Base-by-base conservation (phyloP, 1,139 yeast genomes). In the Diutina mesorugosa region DNA sequence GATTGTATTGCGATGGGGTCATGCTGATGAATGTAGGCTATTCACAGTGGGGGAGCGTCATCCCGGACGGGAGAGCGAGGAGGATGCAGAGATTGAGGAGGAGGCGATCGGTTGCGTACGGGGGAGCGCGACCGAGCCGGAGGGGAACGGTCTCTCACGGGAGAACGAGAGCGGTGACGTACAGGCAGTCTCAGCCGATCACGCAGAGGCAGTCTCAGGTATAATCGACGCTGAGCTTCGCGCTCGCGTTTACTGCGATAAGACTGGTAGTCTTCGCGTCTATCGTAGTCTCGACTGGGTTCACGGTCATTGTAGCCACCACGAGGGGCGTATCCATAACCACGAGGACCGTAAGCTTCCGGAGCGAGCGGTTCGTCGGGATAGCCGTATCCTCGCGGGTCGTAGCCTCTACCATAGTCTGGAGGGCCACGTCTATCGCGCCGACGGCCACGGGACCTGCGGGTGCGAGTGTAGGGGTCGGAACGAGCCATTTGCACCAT, bases 401-500 rank as follows among this genome's bases (percentile, higher is more conserved):
- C 54, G 47, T 47, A 45, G 32, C 50, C 35, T 8, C 41, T 8
- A 3, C 50, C 48, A 26, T 51, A 51, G n/a, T 30, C n/a, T 53
- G 60, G 58, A 29, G 60, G 60, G 26, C 62, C 56, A 56, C 71
- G 59, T 9, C 21, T 6, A 4, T 16, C 47, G 29, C 74, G 72
- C 61, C 73, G 65, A 54, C 61, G 62, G 8, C 67, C 66, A 6
- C 47, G 47, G 9, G 26, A n/a, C 28, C n/a, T n/a, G 47, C 47
- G 47, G 26, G 21, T 7, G 21, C 47, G 47, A 45, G 26, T 8
- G 63, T 69, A 77, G 46, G 82, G 85, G 63, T 77, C 83, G 14
- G 81, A 79, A 64, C 78, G 76, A 26, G 87, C 87, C 67, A 79
- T 69, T 67, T 82, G 84, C 45, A 82, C 84, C n/a, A 71, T 74